Percentiles rank a stretch among this genome's conserved stretches.
Conservation (phyloP, 495 filamentous ascomycete species). For the Astrocystis sublimbata region DNA sequence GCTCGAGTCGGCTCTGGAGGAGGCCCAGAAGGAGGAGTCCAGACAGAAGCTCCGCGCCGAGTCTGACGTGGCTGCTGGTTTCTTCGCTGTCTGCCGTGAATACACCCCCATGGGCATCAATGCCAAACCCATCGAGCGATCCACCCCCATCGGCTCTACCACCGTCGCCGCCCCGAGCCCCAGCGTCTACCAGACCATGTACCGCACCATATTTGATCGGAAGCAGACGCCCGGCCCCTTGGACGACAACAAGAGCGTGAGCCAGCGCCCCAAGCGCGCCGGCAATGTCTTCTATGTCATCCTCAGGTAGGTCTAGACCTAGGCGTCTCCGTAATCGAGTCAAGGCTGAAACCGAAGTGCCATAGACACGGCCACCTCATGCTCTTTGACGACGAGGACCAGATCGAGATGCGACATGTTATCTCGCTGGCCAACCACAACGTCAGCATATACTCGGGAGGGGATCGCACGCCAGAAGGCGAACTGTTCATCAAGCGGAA, state of each 20-base stretch:
- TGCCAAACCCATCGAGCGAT: slow-evolving; percentile 86
- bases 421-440: slow-evolving; percentile 87
- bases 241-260: slow-evolving; percentile 46
- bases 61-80: slow-evolving; percentile 85
- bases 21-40: slow-evolving; percentile 46
- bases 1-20: slow-evolving; percentile 47
- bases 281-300: slow-evolving; percentile 95
- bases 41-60: slow-evolving; percentile 53
- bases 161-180: slow-evolving; percentile 71
- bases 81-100: slow-evolving; percentile 93
- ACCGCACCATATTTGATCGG: slow-evolving; percentile 90
- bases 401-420: slow-evolving; percentile 92
- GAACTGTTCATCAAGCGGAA: slow-evolving; percentile 96
- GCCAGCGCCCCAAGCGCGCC: slow-evolving; percentile 68
- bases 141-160: slow-evolving; percentile 73
- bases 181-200: slow-evolving; percentile 97
- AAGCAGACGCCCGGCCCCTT: slow-evolving; percentile 57
- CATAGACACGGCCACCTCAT: slow-evolving; percentile 89
- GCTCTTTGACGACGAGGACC: slow-evolving; percentile 89
- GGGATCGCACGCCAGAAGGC: slow-evolving; percentile 78
- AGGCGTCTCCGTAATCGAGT: background rate
- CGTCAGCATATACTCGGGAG: slow-evolving; percentile 82
- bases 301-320: slow-evolving; percentile 60
- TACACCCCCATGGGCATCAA: slow-evolving; percentile 88
- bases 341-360: background rate